Evolutionary conservation across 1,284 basidiomycete species (phyloP), one percentile per base, ranked within the genome.

Genomic region (Heterobasidion occidentale): DNA sequence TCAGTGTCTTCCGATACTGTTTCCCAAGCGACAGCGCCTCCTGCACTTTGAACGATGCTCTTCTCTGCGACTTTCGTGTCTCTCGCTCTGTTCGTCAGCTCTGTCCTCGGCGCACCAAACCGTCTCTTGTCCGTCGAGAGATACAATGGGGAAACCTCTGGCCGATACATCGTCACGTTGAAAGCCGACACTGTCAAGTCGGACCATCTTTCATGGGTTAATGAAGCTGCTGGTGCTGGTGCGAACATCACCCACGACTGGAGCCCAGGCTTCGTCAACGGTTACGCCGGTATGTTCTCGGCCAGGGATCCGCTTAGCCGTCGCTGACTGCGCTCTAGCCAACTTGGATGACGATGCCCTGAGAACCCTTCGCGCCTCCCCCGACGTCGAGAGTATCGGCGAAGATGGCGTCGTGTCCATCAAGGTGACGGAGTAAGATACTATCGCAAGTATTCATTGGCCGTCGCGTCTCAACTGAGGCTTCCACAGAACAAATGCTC

Each of bases 321-420:
- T 52, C 20, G 35, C 7, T 20, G n/a, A 36, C 27, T 27, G 27
- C 27, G 27, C 27, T 27, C 27, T 27, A 27, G 27, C 27, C 27
- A 63, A 54, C 84, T 90, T 71, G 72, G 77, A 58, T 67, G 74
- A 14, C 74, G 72, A 60, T 77, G 81, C 12, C 68, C 90, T 59
- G 74, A 82, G 51, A 12, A 71, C 74, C 58, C 84, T 92, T 63
- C 78, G 86, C 46, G 71, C 77, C 36, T 75, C 79, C 58, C 80
- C 83, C 27, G 84, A 85, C 61, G 86, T 92, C 55, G 83, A 80
- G 60, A 84, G 79, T 65, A 83, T 92, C 63, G 53, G 47, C 12
- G 62, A 63, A 51, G 62, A 64, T 51, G 63, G 62, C 8, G 58
- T 61, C 51, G 50, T 63, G 55, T 34, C 46, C 49, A 60, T 59